Evolutionary conservation across 768 basidiomycete genomes (phyloP), one percentile per base, ranked within the genome.

Genomic region (Pisolithus microcarpus): DNA sequence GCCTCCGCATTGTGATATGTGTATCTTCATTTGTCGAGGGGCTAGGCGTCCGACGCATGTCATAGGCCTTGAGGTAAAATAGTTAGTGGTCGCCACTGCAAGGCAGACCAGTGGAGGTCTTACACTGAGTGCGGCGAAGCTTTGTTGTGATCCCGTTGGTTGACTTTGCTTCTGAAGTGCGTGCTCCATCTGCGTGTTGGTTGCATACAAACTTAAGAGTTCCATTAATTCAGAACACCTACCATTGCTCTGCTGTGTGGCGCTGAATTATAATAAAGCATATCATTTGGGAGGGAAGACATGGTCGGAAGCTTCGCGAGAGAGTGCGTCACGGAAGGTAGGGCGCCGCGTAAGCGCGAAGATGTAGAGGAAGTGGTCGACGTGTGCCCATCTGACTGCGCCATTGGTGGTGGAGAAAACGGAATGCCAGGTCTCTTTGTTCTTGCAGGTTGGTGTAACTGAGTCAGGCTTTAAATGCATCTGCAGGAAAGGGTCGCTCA

Each of bases 351-450:
- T 21, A 61, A 58, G 21, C 51, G 52, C 48, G 66, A 65, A 7
- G 67, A 66, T 13, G 65, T 53, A 52, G 67, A 64, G 7, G 67
- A 67, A 45, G 57, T 56, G 49, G 66, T 67, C 49, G 66, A 67
- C 21, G 56, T 63, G 38, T 65, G 67, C 56, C 65, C 54, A 54
- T 69, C 64, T 28, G 65, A 67, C 38, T 57, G 58, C 19, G 53
- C 62, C 66, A 67, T 67, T 13, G 67, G 69, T 40, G 65, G 67
- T 47, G 56, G 58, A 23, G 67, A 67, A 50, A 5, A 69, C 69
- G 59, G 42, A 52, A 50, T 24, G 43, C 26, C 9, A 19, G 46
- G 43, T 58, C 39, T 50, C 48, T 49, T 38, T 48, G 52, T 51
- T 48, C 50, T 56, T 37, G 24, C 16, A 52, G 54, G 53, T 21